Evolutionary conservation across 2,329 filamentous ascomycete genomes (phyloP).

Genomic region (Hypoxylon sp.): DNA sequence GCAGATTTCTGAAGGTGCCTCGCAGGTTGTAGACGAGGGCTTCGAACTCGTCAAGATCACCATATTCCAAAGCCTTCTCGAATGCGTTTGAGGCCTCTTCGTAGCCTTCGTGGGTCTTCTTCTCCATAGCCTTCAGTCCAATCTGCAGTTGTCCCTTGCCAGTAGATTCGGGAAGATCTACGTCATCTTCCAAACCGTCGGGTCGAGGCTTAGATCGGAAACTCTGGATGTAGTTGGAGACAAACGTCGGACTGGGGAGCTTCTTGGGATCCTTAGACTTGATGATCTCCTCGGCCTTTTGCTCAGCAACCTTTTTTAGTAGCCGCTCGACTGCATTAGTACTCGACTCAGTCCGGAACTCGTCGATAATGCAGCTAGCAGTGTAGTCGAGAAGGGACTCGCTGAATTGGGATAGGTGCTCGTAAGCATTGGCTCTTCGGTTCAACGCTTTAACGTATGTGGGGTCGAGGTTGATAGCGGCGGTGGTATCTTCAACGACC

Average conservation of each 20-base stretch:
- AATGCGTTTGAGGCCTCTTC: conserved; percentile 88
- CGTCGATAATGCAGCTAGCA: conserved; percentile 98
- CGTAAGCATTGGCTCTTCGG: conserved; percentile 94
- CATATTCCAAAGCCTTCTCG: conserved; percentile 86
- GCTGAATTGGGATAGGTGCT: conserved; percentile 89
- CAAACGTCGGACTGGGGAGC: conserved; percentile 94
- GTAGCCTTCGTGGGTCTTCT: conserved; percentile 91
- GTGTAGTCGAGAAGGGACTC: conserved; percentile 98
- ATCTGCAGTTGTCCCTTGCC: conserved; percentile 88
- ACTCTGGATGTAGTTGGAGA: conserved; percentile 98
- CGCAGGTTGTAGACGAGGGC: conserved; percentile 96
- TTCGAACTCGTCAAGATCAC: conserved; percentile 83
- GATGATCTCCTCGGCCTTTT: conserved; percentile 91
- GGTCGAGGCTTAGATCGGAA: conserved; percentile 88
- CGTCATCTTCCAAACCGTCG: conserved; percentile 82
- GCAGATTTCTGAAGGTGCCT: conserved; percentile 93
- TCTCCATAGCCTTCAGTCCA: conserved; percentile 82
- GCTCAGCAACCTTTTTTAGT: conserved; percentile 95
- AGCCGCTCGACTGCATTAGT: conserved; percentile 91
- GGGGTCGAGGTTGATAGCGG: conserved; percentile 90
- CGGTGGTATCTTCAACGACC: conserved; percentile 96
- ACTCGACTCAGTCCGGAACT: conserved; percentile 91
- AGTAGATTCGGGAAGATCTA: conserved; percentile 80
- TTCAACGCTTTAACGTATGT: conserved; percentile 99
- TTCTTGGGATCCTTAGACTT: conserved; percentile 84